Base-by-base conservation (phyloP, 1,284 basidiomycete genomes). In the Trametes hirsuta region DNA sequence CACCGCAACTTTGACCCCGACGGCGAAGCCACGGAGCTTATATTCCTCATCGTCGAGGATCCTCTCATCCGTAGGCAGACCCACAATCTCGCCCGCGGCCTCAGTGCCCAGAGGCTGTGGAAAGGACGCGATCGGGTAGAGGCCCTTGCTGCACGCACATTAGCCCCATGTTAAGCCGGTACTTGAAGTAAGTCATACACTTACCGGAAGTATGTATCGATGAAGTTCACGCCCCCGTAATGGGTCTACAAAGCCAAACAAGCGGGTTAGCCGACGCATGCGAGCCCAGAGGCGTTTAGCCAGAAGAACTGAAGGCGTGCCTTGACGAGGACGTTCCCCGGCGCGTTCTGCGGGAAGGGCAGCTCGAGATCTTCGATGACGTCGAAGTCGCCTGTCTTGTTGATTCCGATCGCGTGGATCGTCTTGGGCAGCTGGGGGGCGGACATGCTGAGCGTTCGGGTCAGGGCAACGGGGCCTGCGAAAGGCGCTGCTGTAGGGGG, bases 71-170 rank as follows among this genome's bases (percentile, higher is more conserved):
- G 81, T 84, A 6, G 93, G 93, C 30, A 96, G 77, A 8, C 82
- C 79, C 49, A 92, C 82, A 52, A 98, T 81, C 4, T 79, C 85
- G 3, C 96, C 96, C 1, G 91, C 82, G 0, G 82, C 82, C 73
- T 98, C 96, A 65, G 86, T 85, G 8, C 96, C 96, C 39, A 94
- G 77, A 11, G 84, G 81, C 62, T 86, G 85, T 4, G 96, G 96
- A 61, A 92, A 86, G 4, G 79, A 73, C 34, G 77, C 66, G 47
- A 80, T 71, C 4, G 83, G 79, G 69, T 90, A 91, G 9, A 90
- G 67, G 0, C 89, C 89, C 65, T 79, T 74, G 53, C 85, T 87
- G 62, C 25, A 34, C 22, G 51, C 14, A 40, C 10, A n/a, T 50
- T 36, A 42, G 34, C 39, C 22, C 22, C 44, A 9, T 4, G 24